Evolutionary conservation across 164 flowering plant genomes (phyloP).

Genomic region (Magnolia kwangsiensis): DNA sequence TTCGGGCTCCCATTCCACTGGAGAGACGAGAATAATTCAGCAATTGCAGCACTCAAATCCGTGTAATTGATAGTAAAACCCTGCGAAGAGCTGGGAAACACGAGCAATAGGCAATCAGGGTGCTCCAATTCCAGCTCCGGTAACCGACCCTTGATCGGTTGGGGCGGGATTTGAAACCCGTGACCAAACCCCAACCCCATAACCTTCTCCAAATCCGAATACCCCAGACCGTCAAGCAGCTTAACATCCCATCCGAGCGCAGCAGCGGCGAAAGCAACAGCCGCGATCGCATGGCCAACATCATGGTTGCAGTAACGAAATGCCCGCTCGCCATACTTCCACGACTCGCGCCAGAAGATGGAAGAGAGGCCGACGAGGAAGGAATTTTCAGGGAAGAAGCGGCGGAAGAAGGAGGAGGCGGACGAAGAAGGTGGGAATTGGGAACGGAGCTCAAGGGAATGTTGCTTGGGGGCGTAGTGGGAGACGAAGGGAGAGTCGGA

Average conservation of each 20-base stretch:
- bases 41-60: conserved; percentile 42
- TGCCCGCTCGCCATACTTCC: conserved; percentile 94
- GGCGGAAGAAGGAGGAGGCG: conserved; percentile 23
- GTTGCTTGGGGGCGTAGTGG: conserved; percentile 86
- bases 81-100: conserved; percentile 48
- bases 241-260: conserved; percentile 84
- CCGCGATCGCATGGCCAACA: conserved; percentile 86
- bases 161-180: conserved; percentile 42
- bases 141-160: conserved; percentile 51
- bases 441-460: conserved; percentile 64
- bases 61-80: conserved; percentile 48
- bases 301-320: conserved; percentile 92
- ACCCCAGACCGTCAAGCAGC: conserved; percentile 77
- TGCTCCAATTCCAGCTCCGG: conserved; percentile 85
- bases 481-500: conserved; percentile 61
- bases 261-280: conserved; percentile 74
- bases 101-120: conserved; percentile 75
- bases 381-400: conserved; percentile 41
- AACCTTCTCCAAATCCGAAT: conserved; percentile 53
- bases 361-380: conserved; percentile 80
- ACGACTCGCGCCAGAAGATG: conserved; percentile 92
- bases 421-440: conserved; percentile 24
- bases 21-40: conserved; percentile 32
- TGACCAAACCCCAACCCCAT: conserved; percentile 52
- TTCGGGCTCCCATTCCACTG: conserved; percentile 84